Evolutionary conservation across 1,139 yeast species (phyloP), one percentile per base, ranked within the genome.

Genomic region (Yamadazyma diospyri): DNA sequence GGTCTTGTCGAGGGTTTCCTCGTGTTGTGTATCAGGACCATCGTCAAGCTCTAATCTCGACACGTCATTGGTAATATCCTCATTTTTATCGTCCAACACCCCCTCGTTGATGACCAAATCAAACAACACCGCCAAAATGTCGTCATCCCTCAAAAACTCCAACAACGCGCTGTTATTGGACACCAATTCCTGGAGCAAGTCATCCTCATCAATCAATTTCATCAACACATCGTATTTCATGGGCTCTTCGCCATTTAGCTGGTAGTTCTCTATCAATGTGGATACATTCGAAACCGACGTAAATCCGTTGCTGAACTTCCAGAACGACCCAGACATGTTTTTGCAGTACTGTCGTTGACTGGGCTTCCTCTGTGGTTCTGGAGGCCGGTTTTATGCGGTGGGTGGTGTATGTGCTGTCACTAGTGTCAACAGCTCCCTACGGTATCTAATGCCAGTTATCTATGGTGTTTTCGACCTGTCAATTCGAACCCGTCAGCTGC

Each of bases 251-350:
- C 53, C 55, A 27, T 51, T 53, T 31, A 53, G 48, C 18, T 56
- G 58, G 31, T 75, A 70, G 42, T 69, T 68, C 46, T 82, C 85
- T 43, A 92, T 70, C 29, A 89, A 69, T 35, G 81, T 78, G 43
- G 86, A 78, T 37, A 89, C 78, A 39, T 84, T 76, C 7, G 89
- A 79, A 30, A 80, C 76, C 33, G 87, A 77, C 33, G 88, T 76
- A 57, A 84, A 84, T 42, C 87, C 92, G 57, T 81, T 84, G 36
- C 89, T 86, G 59, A 86, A 84, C 57, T 86, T 82, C 97, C 97
- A 89, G 59, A 88, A 89, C 27, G 92, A 76, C 21, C 85, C 83
- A 3, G 89, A 80, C 92, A 81, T 81, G 17, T 10, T 25, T 14
- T n/a, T n/a, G n/a, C n/a, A n/a, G n/a, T 19, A 19, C 5, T 22